Evolutionary conservation across 495 filamentous ascomycete species (phyloP), one percentile per base, ranked within the genome.

Genomic region (Immersiella caudata): DNA sequence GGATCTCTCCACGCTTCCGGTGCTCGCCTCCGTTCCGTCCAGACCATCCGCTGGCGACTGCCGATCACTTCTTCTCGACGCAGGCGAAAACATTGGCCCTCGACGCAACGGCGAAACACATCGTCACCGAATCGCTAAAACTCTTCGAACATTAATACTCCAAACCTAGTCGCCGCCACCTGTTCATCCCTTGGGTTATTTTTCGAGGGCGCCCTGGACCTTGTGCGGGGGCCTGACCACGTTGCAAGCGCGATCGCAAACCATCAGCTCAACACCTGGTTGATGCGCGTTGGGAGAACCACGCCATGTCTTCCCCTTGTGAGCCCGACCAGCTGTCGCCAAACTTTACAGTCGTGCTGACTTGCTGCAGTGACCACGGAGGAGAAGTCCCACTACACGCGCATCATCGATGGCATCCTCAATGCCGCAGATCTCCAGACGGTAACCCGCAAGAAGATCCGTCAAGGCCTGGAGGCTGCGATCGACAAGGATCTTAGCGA

Each of bases 361-460:
- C 52, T 36, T 18, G 57, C 11, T 16, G 63, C 76, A 94, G 91
- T 94, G 68, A 84, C 88, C n/a, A 72, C 85, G 59, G 89, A 91
- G 65, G 82, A 87, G 70, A 83, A 85, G 78, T 81, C 84, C 36
- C 81, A 88, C 66, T 98, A 93, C 79, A 88, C 86, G 57, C 86
- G 86, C 70, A 91, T 97, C 79, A 97, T 99, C 76, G 95, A 99
- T 75, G 86, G 81, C n/a, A 97, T 99, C 70, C 84, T 99, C 24
- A 86, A 85, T 16, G 84, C 83, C 27, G 91, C 91, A 68, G 93
- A 99, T 71, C 86, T 99, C 52, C 86, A 90, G 64, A 97, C 93
- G 36, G 90, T 99, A 67, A 96, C 95, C 26, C 91, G 93, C 69
- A 98, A 98, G 81, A 88, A 90, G 75, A 92, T 98, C 72, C 91